Conservation (phyloP, 2,329 filamentous ascomycete species). For the Sarocladiaceae sp. region DNA sequence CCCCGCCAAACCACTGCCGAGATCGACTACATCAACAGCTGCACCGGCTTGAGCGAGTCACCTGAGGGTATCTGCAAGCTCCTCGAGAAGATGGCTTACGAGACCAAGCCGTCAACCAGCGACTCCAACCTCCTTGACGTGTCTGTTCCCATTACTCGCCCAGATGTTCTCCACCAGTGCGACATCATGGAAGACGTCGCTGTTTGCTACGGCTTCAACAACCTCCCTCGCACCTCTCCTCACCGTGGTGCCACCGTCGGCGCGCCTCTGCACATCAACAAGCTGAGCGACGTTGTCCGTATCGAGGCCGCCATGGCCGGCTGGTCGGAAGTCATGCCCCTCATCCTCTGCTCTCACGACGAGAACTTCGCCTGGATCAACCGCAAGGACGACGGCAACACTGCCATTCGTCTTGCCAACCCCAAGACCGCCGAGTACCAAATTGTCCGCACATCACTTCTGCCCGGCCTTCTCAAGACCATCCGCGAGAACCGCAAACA, state of each 20-base stretch:
- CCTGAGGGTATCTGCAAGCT: conserved; percentile 71
- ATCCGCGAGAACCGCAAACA: conserved; percentile 90
- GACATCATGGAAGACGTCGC: conserved; percentile 99
- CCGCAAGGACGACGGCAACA: conserved; percentile 77
- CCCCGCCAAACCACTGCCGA: conserved; percentile 74
- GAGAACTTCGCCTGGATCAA: conserved; percentile 98
- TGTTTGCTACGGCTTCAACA: conserved; percentile 97
- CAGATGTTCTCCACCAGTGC: conserved; percentile 91
- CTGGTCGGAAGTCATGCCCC: conserved; percentile 92
- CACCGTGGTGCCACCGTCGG: conserved; percentile 82
- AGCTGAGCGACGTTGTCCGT: conserved; percentile 86
- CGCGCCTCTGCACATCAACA: conserved; percentile 85
- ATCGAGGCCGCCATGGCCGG: conserved; percentile 87
- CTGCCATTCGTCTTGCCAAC: conserved; percentile 79
- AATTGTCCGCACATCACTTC: conserved; percentile 77
- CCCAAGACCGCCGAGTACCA: conserved; percentile 93
- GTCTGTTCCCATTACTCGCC: conserved; percentile 78
- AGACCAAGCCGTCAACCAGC: conserved; percentile 66
- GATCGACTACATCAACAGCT: conserved; percentile 88
- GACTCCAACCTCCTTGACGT: conserved; percentile 71
- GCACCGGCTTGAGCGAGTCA: conserved; percentile 74
- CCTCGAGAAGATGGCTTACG: conserved; percentile 82
- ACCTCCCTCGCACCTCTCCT: conserved; percentile 78
- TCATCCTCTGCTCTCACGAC: conserved; percentile 95
- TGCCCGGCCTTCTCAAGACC: conserved; percentile 87